Conservation (phyloP, 2,329 filamentous ascomycete species). For the Talaromyces islandicus region DNA sequence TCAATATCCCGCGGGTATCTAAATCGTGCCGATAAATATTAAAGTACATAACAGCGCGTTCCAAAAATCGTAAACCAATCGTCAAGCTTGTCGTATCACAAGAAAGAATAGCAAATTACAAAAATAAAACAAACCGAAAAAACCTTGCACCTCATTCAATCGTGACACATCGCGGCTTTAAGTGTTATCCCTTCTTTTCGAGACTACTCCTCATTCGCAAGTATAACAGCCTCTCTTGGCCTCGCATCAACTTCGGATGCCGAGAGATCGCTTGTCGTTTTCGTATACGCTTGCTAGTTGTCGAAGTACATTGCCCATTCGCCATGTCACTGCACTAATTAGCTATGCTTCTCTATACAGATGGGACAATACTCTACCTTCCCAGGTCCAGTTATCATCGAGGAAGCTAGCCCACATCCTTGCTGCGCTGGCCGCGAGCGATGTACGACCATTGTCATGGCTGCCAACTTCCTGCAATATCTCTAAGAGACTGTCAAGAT, state of each 20-base stretch:
- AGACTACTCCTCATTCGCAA: neutral
- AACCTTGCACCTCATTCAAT: neutral
- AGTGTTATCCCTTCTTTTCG: neutral
- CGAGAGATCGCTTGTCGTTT: constrained; percentile 1
- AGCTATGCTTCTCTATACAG: neutral
- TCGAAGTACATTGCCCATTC: constrained; percentile 17
- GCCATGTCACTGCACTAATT: constrained; percentile 13
- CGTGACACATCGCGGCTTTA: neutral
- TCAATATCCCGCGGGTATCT: neutral
- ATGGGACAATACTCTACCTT: constrained; percentile 5
- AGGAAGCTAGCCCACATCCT: constrained; percentile 22
- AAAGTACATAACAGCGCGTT: neutral
- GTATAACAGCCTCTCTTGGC: neutral
- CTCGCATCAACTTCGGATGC: neutral
- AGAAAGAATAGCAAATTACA: neutral
- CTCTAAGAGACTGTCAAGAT: constrained; percentile 19
- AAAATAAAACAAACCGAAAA: neutral
- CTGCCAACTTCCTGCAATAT: constrained; percentile 21
- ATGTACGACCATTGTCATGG: constrained; percentile 12
- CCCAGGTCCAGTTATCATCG: constrained; percentile 24
- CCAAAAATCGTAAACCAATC: neutral
- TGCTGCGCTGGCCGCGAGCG: constrained; percentile 23
- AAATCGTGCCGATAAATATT: neutral
- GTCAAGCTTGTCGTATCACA: neutral
- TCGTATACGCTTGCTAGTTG: constrained; percentile 17